Evolutionary conservation across 441 rosid genomes (phyloP), one percentile per base, ranked within the genome.

Genomic region (Pelargonium myrrhifolium): DNA sequence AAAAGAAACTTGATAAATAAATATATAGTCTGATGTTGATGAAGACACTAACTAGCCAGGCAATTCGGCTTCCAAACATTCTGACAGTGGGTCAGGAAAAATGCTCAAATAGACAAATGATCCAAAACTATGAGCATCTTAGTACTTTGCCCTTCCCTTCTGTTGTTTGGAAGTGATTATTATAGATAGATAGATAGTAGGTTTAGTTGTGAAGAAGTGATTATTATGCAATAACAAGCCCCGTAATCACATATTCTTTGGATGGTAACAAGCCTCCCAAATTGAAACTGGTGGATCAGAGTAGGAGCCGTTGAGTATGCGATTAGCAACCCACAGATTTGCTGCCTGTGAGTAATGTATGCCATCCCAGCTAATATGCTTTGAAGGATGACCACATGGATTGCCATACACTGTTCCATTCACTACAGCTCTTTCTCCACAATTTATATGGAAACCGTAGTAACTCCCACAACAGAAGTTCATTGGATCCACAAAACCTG

Each of bases 361-460:
- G 9, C 92, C 96, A 76, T 87, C 93, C 92, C 92, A 87, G 76
- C 88, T 88, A 42, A 89, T 72, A 70, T 78, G 85, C 66, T 10
- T 76, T n/a, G 73, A 78, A 11, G 89, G 87, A 70, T 79, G 60
- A 65, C 71, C 61, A 63, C 96, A 89, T 1, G 89, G 82, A 69
- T 78, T 68, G 35, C 87, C 88, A 68, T 79, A 85, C 51, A 80
- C 82, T 45, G 91, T 85, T 35, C 88, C 92, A 64, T 86, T 85
- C 56, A 81, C 81, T 58, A 72, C 64, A 60, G 84, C 82, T 71
- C 75, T 80, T 67, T 83, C 73, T 58, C 92, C 90, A 60, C 92
- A 88, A 61, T 85, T 74, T 35, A 86, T 77, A 63, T 81, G 85
- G 49, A 81, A 80, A 10, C 86, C 90, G 28, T 82, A 66, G 72